Percentiles rank a stretch among this genome's conserved stretches.
Conservation (phyloP, 2,329 filamentous ascomycete genomes). For the Colletotrichum filicis region DNA sequence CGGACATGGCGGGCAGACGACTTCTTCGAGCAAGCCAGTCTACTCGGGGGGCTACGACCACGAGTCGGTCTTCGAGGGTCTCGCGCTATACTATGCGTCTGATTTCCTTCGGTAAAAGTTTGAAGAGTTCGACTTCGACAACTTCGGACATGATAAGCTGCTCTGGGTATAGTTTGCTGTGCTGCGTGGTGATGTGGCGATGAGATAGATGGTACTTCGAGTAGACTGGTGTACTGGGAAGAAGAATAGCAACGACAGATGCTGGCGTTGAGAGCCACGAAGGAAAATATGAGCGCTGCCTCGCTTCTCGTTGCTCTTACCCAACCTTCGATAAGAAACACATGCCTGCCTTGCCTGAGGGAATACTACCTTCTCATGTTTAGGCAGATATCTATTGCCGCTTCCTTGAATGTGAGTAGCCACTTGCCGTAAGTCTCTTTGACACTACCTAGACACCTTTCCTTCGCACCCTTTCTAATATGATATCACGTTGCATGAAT, state of each 20-base stretch:
- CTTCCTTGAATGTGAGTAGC: neutral
- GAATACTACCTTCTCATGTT: neutral
- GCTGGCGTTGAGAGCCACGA: neutral
- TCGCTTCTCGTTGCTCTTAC: neutral
- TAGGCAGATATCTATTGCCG: neutral
- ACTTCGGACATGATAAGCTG: neutral
- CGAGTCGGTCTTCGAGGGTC: slow-evolving; percentile 5
- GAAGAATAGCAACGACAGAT: neutral
- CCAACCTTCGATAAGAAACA: no score
- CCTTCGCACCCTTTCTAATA: no score
- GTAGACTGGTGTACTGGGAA: neutral
- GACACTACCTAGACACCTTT: no score
- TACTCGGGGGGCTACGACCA: neutral
- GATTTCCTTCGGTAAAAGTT: neutral
- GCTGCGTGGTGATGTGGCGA: neutral
- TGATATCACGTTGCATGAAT: no score
- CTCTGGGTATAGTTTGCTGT: neutral
- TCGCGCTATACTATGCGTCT: neutral
- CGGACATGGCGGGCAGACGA: neutral
- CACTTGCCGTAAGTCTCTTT: neutral
- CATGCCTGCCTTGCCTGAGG: neutral
- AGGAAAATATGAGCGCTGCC: neutral
- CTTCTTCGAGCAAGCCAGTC: neutral
- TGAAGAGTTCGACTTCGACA: neutral
- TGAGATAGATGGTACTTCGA: neutral